Percentiles rank a stretch among this genome's conserved stretches.
phyloP scores from a whole-genome alignment of 768 basidiomycete species.

The Amanita pseudoporphyria region DNA sequence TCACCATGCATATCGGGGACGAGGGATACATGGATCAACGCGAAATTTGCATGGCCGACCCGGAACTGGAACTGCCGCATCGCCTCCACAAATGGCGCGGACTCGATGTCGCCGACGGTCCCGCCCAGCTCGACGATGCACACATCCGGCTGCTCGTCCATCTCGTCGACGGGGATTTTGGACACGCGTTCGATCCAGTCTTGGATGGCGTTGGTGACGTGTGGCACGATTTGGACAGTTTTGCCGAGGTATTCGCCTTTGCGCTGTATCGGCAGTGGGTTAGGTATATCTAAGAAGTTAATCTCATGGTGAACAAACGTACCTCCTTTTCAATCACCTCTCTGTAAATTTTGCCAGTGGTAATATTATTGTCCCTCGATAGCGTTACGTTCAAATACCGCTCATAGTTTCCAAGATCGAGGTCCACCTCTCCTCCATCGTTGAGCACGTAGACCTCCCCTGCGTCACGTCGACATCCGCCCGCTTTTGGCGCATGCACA shows the following conservation, averaged over 20 bases:
- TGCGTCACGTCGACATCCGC: constrained; percentile 15
- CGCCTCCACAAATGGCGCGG: constrained; percentile 95
- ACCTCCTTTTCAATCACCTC: constrained; percentile 98
- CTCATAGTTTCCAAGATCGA: constrained; percentile 98
- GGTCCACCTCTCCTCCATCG: constrained; percentile 96
- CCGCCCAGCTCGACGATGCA: constrained; percentile 99
- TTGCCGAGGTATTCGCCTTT: constrained; percentile 90
- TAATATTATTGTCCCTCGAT: constrained; percentile 94
- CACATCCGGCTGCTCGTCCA: constrained; percentile 87
- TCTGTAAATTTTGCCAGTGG: constrained; percentile 95
- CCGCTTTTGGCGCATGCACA: not conserved
- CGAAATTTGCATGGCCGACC: constrained; percentile 93
- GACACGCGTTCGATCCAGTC: constrained; percentile 97
- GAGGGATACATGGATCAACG: constrained; percentile 91
- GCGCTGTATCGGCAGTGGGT: no score
- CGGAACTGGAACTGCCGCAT: constrained; percentile 99
- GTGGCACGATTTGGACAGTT: constrained; percentile 97
- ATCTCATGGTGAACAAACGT: no score
- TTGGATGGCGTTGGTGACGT: constrained; percentile 94
- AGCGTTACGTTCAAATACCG: constrained; percentile 94
- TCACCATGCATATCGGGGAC: constrained; percentile 99
- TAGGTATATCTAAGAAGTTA: no score
- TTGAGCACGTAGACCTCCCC: constrained; percentile 98
- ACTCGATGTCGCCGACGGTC: constrained; percentile 98
- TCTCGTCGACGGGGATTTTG: constrained; percentile 90